A percentile compares a stretch with the other conserved stretches of the same genome.
Evolutionary conservation across 441 rosid species (phyloP).

Genomic region (Metrosideros polymorpha): DNA sequence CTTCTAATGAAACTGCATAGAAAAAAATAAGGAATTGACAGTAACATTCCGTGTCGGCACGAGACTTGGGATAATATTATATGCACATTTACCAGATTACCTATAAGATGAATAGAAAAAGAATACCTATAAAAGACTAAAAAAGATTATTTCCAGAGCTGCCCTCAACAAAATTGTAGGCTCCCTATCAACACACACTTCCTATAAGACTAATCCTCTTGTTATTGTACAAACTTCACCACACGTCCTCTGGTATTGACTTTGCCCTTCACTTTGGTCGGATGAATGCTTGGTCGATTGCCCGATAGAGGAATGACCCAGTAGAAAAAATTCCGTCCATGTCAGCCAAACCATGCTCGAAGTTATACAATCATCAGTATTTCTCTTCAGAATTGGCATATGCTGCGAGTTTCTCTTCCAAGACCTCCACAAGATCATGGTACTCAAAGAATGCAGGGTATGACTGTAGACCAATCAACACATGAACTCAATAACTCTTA

Average conservation of each 20-base stretch:
- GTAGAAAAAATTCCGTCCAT: background rate
- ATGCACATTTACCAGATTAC: background rate
- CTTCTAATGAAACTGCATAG: background rate
- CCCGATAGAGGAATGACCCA: background rate
- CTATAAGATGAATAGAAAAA: background rate
- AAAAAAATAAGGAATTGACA: background rate
- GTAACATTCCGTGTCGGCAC: background rate
- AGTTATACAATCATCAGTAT: background rate
- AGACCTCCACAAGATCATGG: constrained; percentile 55
- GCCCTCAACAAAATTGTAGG: background rate
- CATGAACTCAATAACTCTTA: background rate
- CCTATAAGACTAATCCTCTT: background rate
- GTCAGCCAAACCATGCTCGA: background rate
- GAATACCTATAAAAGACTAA: background rate
- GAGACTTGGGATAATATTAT: background rate
- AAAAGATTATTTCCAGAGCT: background rate
- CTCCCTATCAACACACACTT: background rate
- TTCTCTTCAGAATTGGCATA: constrained; percentile 15
- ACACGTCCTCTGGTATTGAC: background rate
- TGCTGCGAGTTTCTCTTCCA: constrained; percentile 61
- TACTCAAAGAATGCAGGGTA: constrained; percentile 62
- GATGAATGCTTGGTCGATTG: background rate
- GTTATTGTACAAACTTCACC: background rate
- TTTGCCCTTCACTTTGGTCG: background rate
- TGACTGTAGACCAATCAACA: constrained; percentile 31